phyloP scores from a whole-genome alignment of 495 filamentous ascomycete species.

The Staphylotrichum longicolle region DNA sequence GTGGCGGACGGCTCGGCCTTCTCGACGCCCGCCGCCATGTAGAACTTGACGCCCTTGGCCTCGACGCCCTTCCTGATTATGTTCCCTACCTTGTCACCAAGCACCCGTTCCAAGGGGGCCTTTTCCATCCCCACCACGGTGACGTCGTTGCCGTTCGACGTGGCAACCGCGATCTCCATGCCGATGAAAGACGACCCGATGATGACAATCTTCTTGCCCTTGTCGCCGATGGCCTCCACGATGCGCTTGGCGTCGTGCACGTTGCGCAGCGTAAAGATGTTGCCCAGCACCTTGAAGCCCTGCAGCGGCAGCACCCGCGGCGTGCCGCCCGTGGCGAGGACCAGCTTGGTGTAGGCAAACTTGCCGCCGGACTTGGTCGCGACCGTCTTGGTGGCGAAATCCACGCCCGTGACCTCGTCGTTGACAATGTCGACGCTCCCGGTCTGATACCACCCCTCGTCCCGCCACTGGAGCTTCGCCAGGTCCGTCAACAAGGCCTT shows the following conservation, averaged over 20 bases:
- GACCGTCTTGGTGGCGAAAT: conserved; percentile 71
- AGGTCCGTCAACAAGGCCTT: conserved; percentile 88
- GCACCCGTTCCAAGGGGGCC: conserved; percentile 79
- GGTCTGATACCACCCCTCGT: conserved; percentile 71
- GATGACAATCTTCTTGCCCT: conserved; percentile 87
- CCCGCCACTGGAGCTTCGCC: conserved; percentile 71
- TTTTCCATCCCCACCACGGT: conserved; percentile 93
- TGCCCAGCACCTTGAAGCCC: conserved; percentile 81
- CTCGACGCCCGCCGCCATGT: conserved; percentile 74
- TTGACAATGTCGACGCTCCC: conserved; percentile 69
- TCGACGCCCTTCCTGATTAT: conserved; percentile 76
- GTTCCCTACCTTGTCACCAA: conserved; percentile 77
- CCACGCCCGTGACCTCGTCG: conserved; percentile 71
- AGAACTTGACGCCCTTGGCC: conserved; percentile 83
- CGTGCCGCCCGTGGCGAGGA: conserved; percentile 82
- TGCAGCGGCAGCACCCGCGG: conserved; percentile 75
- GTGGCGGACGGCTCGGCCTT: conserved; percentile 68
- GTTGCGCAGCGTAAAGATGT: conserved; percentile 79
- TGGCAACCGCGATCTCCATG: conserved; percentile 88
- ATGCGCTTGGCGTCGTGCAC: conserved; percentile 75
- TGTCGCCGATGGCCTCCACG: conserved; percentile 70
- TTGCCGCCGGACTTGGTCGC: conserved; percentile 67
- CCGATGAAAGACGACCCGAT: conserved; percentile 92
- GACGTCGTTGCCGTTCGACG: conserved; percentile 70
- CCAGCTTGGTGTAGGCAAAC: conserved; percentile 77